These are phyloP conservation scores for Laguncularia racemosa DNA, from an alignment of 345 rosid species.

Conservation along the genomic window DNA sequence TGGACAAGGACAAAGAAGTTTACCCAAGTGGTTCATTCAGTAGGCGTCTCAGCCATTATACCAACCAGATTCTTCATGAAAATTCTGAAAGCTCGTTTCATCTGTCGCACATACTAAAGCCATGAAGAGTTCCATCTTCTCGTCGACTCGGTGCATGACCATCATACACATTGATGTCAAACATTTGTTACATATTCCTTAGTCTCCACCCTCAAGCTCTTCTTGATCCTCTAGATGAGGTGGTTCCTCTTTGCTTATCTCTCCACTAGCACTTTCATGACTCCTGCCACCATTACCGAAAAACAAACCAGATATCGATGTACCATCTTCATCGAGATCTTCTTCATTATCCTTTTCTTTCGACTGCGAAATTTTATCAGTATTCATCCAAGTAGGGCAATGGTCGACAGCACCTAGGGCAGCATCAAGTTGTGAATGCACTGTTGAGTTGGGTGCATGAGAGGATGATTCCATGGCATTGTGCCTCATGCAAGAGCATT, in stretches of 20 bases:
- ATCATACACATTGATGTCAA: no score
- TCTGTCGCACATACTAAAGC: no score
- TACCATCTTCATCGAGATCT: constrained; percentile 69
- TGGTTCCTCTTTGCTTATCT: constrained; percentile 66
- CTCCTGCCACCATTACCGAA: constrained; percentile 37
- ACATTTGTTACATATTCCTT: not conserved
- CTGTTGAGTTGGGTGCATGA: constrained; percentile 24
- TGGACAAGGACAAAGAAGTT: no score
- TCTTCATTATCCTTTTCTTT: constrained; percentile 72
- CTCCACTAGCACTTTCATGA: constrained; percentile 55
- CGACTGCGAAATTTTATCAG: constrained; percentile 18
- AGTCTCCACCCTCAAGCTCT: constrained; percentile 71
- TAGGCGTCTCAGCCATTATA: no score
- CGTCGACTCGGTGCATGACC: no score
- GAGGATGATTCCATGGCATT: constrained; percentile 12
- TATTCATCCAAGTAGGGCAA: constrained; percentile 82
- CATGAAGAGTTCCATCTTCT: no score
- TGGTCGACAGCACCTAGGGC: constrained; percentile 46
- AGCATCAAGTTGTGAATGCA: constrained; percentile 27
- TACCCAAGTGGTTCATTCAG: no score
- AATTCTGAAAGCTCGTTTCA: no score
- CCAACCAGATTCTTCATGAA: no score
- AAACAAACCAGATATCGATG: constrained; percentile 59
- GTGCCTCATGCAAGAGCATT: constrained; percentile 64
- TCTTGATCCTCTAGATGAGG: constrained; percentile 83